phyloP scores from a whole-genome alignment of 176 grass and related monocot genomes.

The Triticum turgidum region DNA sequence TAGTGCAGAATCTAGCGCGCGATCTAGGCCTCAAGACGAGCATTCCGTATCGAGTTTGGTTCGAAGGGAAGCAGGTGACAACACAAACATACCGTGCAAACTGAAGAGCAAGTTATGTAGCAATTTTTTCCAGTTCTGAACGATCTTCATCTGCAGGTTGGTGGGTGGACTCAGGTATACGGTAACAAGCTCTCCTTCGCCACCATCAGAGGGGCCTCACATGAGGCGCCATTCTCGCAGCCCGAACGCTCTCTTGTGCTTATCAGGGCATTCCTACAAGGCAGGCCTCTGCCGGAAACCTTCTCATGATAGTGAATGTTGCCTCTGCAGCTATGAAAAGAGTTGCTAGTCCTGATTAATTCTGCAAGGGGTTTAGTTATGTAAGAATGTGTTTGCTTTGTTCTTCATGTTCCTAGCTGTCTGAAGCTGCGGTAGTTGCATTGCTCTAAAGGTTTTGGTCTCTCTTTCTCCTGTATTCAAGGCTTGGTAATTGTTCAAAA shows the following conservation, averaged over 20 bases:
- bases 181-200: constrained; percentile 76
- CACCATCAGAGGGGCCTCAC: constrained; percentile 90
- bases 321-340: background rate
- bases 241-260: constrained; percentile 88
- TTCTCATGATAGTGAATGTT: constrained; percentile 52
- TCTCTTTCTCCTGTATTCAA: constrained; percentile 1
- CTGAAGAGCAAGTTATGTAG: background rate
- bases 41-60: constrained; percentile 86
- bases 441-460: constrained; percentile 21
- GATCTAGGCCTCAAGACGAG: constrained; percentile 67
- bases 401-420: constrained; percentile 21
- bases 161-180: constrained; percentile 94
- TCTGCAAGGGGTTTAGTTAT: constrained; percentile 29
- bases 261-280: constrained; percentile 76
- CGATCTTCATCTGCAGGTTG: constrained; percentile 50
- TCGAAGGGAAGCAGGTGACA: constrained; percentile 83
- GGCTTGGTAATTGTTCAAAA: constrained; percentile 41
- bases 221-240: constrained; percentile 97
- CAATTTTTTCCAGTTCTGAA: background rate
- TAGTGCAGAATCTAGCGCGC: constrained; percentile 73
- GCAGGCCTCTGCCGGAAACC: constrained; percentile 78
- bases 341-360: background rate
- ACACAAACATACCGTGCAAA: background rate
- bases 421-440: constrained; percentile 7
- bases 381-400: constrained; percentile 35